A percentile compares a stretch with the other conserved stretches of the same genome.
Conservation (phyloP, 1,139 yeast species). For the Entelexis paramagnoliae region DNA sequence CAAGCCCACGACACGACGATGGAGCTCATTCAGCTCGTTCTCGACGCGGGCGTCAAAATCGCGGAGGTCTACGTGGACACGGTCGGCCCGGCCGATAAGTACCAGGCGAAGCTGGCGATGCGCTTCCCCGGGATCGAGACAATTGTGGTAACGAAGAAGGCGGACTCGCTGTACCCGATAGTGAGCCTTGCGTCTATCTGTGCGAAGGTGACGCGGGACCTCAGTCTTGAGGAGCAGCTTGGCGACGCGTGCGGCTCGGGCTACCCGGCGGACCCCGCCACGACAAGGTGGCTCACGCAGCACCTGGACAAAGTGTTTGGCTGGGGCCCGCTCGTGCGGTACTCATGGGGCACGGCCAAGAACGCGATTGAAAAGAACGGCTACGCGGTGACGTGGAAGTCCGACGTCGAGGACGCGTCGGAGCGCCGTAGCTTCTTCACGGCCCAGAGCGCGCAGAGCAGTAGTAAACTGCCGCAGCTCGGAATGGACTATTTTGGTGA, state of each 20-base stretch:
- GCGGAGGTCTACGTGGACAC: conserved; percentile 80
- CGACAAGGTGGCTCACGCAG: conserved; percentile 57
- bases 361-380: conserved; percentile 50
- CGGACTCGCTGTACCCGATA: conserved; percentile 86
- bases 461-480: conserved; percentile 4
- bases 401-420: conserved; percentile 33
- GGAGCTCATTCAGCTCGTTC: conserved; percentile 51
- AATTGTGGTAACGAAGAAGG: conserved; percentile 87
- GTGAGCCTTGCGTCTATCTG: conserved; percentile 96
- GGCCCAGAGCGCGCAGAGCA: background rate
- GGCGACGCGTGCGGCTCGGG: conserved; percentile 65
- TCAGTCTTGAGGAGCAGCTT: conserved; percentile 40
- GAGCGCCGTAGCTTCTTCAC: background rate
- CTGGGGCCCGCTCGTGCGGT: conserved; percentile 71
- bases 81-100: conserved; percentile 85
- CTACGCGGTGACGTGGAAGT: conserved; percentile 46
- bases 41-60: conserved; percentile 53
- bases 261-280: conserved; percentile 86
- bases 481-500: conserved; percentile 10
- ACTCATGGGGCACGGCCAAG: conserved; percentile 89
- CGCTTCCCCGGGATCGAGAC: conserved; percentile 57
- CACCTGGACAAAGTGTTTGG: conserved; percentile 70
- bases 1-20: conserved; percentile 96
- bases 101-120: conserved; percentile 60
- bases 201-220: conserved; percentile 92